These are phyloP conservation scores for Aspergillus funiculosus DNA, from an alignment of 495 filamentous ascomycete genomes.

Conservation along the genomic window DNA sequence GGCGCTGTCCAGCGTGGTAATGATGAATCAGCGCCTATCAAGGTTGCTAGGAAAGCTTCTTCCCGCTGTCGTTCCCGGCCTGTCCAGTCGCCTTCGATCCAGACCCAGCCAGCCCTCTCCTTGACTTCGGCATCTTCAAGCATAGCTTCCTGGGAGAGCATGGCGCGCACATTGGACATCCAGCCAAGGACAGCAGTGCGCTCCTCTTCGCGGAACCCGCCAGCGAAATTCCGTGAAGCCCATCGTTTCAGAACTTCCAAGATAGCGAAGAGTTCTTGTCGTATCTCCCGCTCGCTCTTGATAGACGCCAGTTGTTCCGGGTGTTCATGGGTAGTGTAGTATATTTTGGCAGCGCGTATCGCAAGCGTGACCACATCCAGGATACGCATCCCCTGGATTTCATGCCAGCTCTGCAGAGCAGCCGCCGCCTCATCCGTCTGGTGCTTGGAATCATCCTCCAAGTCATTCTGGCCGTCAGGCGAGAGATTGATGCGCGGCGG, in stretches of 20 bases:
- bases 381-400: slow-evolving; percentile 86
- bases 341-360: slow-evolving; percentile 89
- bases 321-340: slow-evolving; percentile 82
- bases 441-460: slow-evolving; percentile 32
- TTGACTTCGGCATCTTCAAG: slow-evolving; percentile 67
- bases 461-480: slow-evolving; percentile 27
- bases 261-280: slow-evolving; percentile 73
- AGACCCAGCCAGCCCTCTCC: slow-evolving; percentile 69
- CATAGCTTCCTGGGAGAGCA: slow-evolving; percentile 67
- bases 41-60: slow-evolving; percentile 68
- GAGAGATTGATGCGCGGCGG: slow-evolving; percentile 32
- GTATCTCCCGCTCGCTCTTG: slow-evolving; percentile 74
- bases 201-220: slow-evolving; percentile 73
- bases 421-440: slow-evolving; percentile 22
- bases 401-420: slow-evolving; percentile 60
- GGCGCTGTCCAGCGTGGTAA: slow-evolving; percentile 68
- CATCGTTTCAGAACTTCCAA: slow-evolving; percentile 87
- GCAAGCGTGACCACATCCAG: slow-evolving; percentile 88
- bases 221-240: slow-evolving; percentile 81
- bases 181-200: slow-evolving; percentile 63
- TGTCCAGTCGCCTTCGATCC: slow-evolving; percentile 74
- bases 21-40: slow-evolving; percentile 42
- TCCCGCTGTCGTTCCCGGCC: slow-evolving; percentile 74
- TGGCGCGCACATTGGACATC: slow-evolving; percentile 67
- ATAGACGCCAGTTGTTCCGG: slow-evolving; percentile 79